Base-by-base conservation (phyloP, 441 rosid species). In the Brassica balearica region DNA sequence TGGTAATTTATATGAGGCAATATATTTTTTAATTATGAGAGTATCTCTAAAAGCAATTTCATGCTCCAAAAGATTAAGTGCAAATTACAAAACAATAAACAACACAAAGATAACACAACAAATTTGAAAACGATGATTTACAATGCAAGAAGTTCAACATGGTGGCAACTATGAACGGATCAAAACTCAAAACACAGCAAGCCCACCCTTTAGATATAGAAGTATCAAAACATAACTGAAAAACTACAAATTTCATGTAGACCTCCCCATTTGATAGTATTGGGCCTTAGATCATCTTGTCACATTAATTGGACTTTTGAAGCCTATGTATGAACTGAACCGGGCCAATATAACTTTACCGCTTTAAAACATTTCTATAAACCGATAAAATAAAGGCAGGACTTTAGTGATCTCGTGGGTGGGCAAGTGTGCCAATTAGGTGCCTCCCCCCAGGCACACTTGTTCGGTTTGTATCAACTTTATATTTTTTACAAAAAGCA, bases 161-260 rank as follows among this genome's bases (percentile, higher is more conserved):
- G 22, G 48, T 43, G 58, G 34, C 20, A 41, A 15, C 29, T 8
- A 70, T 53, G 8, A 3, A 72, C 68, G 69, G 63, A 9, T 15
- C 60, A 62, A 61, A 58, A 73, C 68, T 15, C 60, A 62, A 61
- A 58, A 73, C 68, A 71, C 22, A 46, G 38, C 14, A 38, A 38
- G 46, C 1, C 41, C 41, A 34, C 9, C 41, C 41, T 34, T 34
- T 34, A 34, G 41, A 15, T 53, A 71, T 53, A 53, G 17, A 71
- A 64, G 71, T 36, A 12, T 62, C 43, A 59, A 55, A 55, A 55
- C 61, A 55, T 19, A 55, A 17, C 23, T 55, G 61, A 55, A 55
- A 55, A 10, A 3, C 20, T 3, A 17, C 61, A 14, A 17, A 55
- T 17, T 55, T 17, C 11, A 55, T 32, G 32, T 63, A 23, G 3